Base-by-base conservation (phyloP, 2,329 filamentous ascomycete genomes). In the Colletotrichum australisinense region DNA sequence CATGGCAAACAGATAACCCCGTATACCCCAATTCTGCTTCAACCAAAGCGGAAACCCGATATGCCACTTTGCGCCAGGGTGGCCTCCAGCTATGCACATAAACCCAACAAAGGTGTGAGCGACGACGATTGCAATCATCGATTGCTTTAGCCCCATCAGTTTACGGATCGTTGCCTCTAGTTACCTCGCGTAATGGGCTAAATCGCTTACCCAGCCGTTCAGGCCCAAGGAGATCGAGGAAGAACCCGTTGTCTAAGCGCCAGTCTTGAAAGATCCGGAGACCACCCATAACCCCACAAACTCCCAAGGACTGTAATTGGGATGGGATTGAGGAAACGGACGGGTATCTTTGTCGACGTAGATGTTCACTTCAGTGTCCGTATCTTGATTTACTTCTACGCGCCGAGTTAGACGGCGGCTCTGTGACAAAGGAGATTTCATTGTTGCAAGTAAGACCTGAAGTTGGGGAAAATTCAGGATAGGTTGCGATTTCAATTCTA, bases 241-340 rank as follows among this genome's bases (percentile, higher is more conserved):
- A 12, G 78, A 78, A 0, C 77, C 78, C 1, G 77, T 80, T 1
- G 78, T 77, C 76, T 78, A 79, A 19, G 77, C 78, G 11, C 42
- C 42, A 4, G 1, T 19, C 22, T 28, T 9, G 22, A 30, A 42
- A 49, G 42, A 49, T 22, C 7, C 19, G 19, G 4, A 2, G 4
- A 49, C 7, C 42, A 11, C 2, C 19, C 8, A 49, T 49, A 49
- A 8, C 42, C 42, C 42, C 8, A 49, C 7, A 22, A 49, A 49
- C 42, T 49, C 19, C 42, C 42, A 22, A 49, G 19, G 8, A 9
- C 8, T 4, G 19, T 11, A 49, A 9, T 0, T 11, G 1, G 1
- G 19, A 19, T 0, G 42, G 42, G 8, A 22, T 1, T 1, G 19
- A 49, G 42, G 42, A 0, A 49, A 49, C 19, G 19, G 42, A 42